phyloP scores from a whole-genome alignment of 2,329 filamentous ascomycete species.

The Botrytis byssoidea region DNA sequence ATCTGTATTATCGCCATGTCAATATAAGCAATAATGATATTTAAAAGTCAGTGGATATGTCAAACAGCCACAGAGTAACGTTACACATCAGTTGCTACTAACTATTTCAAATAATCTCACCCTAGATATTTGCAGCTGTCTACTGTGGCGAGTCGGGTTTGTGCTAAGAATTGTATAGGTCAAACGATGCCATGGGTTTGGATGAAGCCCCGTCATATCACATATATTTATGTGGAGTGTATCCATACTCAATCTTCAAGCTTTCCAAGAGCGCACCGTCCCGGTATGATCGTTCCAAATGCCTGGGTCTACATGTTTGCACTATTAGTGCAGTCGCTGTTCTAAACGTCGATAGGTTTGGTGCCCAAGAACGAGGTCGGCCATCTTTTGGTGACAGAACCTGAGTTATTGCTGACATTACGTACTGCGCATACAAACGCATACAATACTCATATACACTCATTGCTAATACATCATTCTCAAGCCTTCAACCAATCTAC shows the following conservation, averaged over 20 bases:
- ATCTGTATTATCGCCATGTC: background rate
- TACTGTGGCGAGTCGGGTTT: background rate
- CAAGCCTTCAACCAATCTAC: background rate
- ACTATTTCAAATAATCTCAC: background rate
- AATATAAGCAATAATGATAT: background rate
- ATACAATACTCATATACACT: background rate
- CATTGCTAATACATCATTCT: background rate
- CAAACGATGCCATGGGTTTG: background rate
- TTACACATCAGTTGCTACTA: conserved; percentile 5
- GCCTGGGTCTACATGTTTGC: background rate
- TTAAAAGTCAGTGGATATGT: background rate
- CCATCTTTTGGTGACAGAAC: background rate
- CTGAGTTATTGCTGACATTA: no score
- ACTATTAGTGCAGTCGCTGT: background rate
- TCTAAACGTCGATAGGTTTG: background rate
- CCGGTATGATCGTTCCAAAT: background rate
- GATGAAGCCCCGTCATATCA: background rate
- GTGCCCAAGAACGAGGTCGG: background rate
- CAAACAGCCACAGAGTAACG: conserved; percentile 6
- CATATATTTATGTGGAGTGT: background rate
- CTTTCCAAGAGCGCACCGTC: background rate
- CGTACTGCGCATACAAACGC: background rate
- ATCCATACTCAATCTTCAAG: background rate
- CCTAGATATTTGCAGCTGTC: background rate
- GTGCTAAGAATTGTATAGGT: background rate